phyloP scores from a whole-genome alignment of 1,139 yeast species.

The Saccharomyces pastorianus region DNA sequence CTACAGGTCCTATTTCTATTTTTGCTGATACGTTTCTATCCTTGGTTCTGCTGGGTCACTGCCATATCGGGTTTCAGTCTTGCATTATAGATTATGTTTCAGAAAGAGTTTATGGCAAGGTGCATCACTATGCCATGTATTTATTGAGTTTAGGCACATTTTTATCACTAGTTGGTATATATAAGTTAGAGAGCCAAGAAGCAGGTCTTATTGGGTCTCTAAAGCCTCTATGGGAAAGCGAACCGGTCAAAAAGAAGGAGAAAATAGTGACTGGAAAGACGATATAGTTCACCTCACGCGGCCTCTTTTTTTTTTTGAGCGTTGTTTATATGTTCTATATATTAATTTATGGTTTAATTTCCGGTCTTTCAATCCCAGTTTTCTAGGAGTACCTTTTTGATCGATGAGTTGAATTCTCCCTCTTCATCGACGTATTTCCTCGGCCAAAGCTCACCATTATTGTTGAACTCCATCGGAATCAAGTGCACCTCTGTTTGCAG shows the following conservation, averaged over 20 bases:
- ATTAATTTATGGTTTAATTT: neutral
- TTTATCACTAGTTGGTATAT: slow-evolving; percentile 55
- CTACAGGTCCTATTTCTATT: slow-evolving; percentile 42
- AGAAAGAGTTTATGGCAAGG: slow-evolving; percentile 54
- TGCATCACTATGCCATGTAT: slow-evolving; percentile 50
- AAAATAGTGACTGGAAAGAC: neutral
- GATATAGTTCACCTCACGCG: neutral
- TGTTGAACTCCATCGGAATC: slow-evolving; percentile 10
- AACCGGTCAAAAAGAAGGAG: neutral
- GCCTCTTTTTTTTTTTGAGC: neutral
- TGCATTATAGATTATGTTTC: slow-evolving; percentile 43
- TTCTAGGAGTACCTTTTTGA: neutral
- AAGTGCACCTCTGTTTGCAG: slow-evolving; percentile 12
- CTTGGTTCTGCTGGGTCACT: slow-evolving; percentile 48
- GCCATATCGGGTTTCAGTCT: slow-evolving; percentile 60
- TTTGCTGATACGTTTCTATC: slow-evolving; percentile 50
- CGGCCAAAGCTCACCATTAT: neutral
- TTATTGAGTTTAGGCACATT: slow-evolving; percentile 54
- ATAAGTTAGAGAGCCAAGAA: slow-evolving; percentile 56
- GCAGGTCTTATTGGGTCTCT: slow-evolving; percentile 43
- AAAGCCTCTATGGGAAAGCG: slow-evolving; percentile 33
- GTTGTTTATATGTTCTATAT: neutral
- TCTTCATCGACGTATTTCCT: neutral
- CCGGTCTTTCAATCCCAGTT: neutral
- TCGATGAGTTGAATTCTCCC: neutral